phyloP scores from a whole-genome alignment of 345 rosid genomes.

The Eucalyptus marginata region DNA sequence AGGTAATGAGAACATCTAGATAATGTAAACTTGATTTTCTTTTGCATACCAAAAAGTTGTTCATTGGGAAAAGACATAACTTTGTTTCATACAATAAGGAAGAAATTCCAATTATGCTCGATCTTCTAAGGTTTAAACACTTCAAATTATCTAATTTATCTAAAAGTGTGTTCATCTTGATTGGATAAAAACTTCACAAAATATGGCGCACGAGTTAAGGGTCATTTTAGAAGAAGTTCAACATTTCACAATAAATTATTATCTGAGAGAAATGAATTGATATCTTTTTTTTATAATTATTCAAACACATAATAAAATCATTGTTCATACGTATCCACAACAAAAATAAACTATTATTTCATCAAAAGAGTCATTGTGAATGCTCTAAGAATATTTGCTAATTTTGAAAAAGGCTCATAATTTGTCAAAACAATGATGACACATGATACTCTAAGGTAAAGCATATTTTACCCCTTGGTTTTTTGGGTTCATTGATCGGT shows the following conservation, averaged over 20 bases:
- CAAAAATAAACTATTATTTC: no score
- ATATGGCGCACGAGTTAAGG: neutral
- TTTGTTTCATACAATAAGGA: neutral
- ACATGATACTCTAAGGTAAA: neutral
- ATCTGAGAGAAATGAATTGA: neutral
- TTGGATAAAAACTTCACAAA: no score
- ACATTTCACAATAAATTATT: neutral
- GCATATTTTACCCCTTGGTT: neutral
- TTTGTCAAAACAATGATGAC: neutral
- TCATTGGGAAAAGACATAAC: neutral
- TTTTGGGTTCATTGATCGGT: slow-evolving; percentile 42
- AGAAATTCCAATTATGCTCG: neutral
- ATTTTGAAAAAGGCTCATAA: no score
- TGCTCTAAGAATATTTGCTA: no score
- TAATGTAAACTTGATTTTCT: neutral
- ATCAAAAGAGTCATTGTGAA: no score
- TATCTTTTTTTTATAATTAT: no score
- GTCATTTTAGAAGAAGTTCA: no score
- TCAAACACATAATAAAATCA: no score
- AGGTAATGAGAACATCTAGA: neutral
- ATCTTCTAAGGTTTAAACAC: no score
- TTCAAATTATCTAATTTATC: no score
- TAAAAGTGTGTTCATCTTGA: neutral
- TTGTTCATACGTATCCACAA: neutral
- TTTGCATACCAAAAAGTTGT: neutral